phyloP scores from a whole-genome alignment of 2,329 filamentous ascomycete species.

The Botrytis sinoallii region DNA sequence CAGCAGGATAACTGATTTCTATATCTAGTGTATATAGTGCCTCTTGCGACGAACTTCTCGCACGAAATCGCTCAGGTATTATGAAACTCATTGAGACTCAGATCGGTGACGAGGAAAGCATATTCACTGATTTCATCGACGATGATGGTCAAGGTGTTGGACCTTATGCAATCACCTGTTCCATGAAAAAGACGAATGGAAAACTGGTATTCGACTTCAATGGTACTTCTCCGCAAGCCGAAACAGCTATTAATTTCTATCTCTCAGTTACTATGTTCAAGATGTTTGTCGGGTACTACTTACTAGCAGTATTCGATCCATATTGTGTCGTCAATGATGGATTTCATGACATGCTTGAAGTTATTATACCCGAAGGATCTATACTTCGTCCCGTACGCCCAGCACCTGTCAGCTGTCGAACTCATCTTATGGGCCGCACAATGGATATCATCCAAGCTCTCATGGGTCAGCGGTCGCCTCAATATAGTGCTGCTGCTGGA shows the following conservation, averaged over 20 bases:
- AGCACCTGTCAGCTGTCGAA: background rate
- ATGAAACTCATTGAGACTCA: conserved; percentile 10
- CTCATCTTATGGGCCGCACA: background rate
- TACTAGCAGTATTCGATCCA: conserved; percentile 3
- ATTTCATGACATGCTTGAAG: conserved; percentile 8
- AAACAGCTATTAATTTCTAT: conserved; percentile 15
- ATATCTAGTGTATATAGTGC: conserved; percentile 4
- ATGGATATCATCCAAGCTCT: conserved; percentile 3
- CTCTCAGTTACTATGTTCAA: conserved; percentile 11
- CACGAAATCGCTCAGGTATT: conserved; percentile 3
- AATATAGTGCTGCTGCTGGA: conserved; percentile 8
- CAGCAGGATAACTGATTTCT: background rate
- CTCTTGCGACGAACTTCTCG: conserved; percentile 6
- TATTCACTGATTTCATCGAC: background rate
- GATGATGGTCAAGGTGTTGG: conserved; percentile 10
- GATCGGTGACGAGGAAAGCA: conserved; percentile 4
- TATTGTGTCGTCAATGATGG: background rate
- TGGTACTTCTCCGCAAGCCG: conserved; percentile 8
- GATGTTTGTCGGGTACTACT: conserved; percentile 11
- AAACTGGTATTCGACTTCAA: conserved; percentile 10
- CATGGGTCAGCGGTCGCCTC: conserved; percentile 10
- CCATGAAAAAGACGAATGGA: background rate
- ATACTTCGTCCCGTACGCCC: conserved; percentile 7
- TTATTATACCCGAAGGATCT: conserved; percentile 1
- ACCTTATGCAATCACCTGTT: conserved; percentile 9